These are phyloP conservation scores for Aspergillus sp. DNA, from an alignment of 2,329 filamentous ascomycete genomes.

Conservation along the genomic window DNA sequence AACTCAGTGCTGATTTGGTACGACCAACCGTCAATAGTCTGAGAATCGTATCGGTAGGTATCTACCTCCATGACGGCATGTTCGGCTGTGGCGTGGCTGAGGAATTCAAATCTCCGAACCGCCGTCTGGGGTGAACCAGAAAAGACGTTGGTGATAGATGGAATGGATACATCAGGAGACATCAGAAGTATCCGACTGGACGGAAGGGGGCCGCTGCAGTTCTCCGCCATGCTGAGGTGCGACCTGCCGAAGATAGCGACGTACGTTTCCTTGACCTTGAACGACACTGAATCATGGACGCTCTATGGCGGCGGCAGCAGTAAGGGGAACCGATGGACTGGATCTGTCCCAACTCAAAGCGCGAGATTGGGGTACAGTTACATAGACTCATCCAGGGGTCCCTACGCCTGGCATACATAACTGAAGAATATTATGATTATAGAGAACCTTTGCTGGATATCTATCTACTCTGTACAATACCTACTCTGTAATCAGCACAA, in stretches of 20 bases:
- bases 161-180: conserved; percentile 9
- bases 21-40: neutral
- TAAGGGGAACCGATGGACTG: conserved; percentile 4
- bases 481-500: no score
- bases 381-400: no score
- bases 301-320: neutral
- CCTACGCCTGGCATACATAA: no score
- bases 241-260: no score
- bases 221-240: neutral
- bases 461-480: no score
- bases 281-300: neutral
- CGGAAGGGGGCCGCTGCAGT: neutral
- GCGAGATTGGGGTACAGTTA: no score
- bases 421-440: no score
- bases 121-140: neutral
- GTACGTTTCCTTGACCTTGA: no score
- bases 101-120: neutral
- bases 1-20: no score
- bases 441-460: no score
- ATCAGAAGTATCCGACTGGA: no score
- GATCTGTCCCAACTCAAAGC: neutral
- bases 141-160: conserved; percentile 3
- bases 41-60: neutral
- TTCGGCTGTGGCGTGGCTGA: conserved; percentile 2
- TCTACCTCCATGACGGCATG: neutral